Evolutionary conservation across 208 protist species (phyloP).

Genomic region (Wallacemonas rigidus): DNA sequence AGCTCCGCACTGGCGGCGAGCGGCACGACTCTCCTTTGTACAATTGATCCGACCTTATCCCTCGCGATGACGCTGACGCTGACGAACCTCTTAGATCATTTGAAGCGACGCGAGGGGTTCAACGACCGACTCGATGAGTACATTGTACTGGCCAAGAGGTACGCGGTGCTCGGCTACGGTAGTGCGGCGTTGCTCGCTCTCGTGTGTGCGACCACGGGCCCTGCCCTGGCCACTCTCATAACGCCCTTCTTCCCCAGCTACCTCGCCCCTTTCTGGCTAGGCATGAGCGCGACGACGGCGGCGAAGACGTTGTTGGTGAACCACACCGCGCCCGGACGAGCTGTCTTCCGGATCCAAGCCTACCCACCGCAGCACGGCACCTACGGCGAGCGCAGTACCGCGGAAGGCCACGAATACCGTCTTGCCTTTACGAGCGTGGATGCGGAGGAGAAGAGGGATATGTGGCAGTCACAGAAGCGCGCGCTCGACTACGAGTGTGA

Average conservation of each 20-base stretch:
- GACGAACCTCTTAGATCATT: conserved; percentile 51
- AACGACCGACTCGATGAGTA: conserved; percentile 61
- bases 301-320: conserved; percentile 64
- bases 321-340: conserved; percentile 52
- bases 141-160: conserved; percentile 32
- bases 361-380: conserved; percentile 73
- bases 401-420: conserved; percentile 72
- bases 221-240: conserved; percentile 4
- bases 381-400: conserved; percentile 62
- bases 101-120: conserved; percentile 66
- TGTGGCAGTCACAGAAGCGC: conserved; percentile 79
- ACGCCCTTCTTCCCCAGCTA: conserved; percentile 67
- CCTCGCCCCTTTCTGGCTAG: conserved; percentile 78
- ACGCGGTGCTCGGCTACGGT: conserved; percentile 23
- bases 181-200: conserved; percentile 30
- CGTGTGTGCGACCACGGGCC: conserved; percentile 5
- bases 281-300: conserved; percentile 46
- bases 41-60: conserved; percentile 62
- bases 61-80: conserved; percentile 59
- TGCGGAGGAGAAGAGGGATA: conserved; percentile 60
- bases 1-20: conserved; percentile 5
- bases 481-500: conserved; percentile 89
- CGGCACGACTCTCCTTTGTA: conserved; percentile 19
- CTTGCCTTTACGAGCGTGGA: conserved; percentile 74
- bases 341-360: conserved; percentile 40